Evolutionary conservation across 2,329 filamentous ascomycete species (phyloP).

Genomic region (Macrophomina tecta): DNA sequence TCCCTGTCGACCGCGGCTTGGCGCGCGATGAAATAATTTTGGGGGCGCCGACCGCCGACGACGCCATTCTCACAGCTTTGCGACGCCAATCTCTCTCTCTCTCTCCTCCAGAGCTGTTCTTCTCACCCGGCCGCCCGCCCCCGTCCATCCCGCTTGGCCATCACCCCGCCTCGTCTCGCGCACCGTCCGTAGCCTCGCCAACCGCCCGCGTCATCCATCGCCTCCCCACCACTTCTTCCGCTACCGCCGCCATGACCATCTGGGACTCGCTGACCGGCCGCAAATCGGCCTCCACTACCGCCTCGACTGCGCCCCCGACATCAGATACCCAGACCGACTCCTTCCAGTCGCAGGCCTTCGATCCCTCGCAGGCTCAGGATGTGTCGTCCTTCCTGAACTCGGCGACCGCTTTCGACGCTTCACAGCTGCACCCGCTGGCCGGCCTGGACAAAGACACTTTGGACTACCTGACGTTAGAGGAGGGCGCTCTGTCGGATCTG

Average conservation of each 20-base stretch:
- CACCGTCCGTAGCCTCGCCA: not conserved
- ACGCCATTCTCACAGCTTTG: slow-evolving; percentile 11
- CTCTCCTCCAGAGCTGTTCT: not conserved
- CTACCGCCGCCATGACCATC: slow-evolving; percentile 26
- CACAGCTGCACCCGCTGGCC: slow-evolving; percentile 88
- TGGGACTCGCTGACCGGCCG: slow-evolving; percentile 66
- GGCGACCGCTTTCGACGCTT: slow-evolving; percentile 69
- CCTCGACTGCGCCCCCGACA: slow-evolving; percentile 52
- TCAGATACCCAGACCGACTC: slow-evolving; percentile 46
- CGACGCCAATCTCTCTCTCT: not conserved
- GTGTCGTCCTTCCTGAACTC: slow-evolving; percentile 79
- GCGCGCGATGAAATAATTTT: slow-evolving; percentile 27
- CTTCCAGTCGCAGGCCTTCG: slow-evolving; percentile 63
- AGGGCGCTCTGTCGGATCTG: slow-evolving; percentile 83
- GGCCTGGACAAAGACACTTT: slow-evolving; percentile 91
- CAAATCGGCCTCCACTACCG: slow-evolving; percentile 52
- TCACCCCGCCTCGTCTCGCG: not conserved
- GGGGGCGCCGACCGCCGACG: slow-evolving; percentile 20
- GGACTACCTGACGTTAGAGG: slow-evolving; percentile 94
- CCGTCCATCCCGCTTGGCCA: not conserved
- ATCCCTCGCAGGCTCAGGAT: slow-evolving; percentile 73
- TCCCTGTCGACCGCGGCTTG: slow-evolving; percentile 22
- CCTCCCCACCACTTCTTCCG: slow-evolving; percentile 9
- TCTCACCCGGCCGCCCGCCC: not conserved
- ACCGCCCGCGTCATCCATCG: slow-evolving; percentile 1